phyloP scores from a whole-genome alignment of 2,329 filamentous ascomycete genomes.

The Aspergillus novoparasiticus region DNA sequence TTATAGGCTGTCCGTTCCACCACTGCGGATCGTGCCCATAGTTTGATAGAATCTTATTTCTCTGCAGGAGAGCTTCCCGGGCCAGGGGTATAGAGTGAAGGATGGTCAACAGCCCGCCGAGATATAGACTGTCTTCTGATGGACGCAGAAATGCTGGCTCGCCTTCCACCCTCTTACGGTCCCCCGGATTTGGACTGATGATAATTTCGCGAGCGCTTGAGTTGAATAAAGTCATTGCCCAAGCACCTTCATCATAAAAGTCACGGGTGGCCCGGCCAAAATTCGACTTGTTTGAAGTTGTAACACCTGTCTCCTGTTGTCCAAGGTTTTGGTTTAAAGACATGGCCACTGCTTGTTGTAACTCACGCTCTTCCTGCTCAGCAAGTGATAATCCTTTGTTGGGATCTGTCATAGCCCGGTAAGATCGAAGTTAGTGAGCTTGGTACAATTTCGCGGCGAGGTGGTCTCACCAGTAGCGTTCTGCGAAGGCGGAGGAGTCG shows the following conservation, averaged over 20 bases:
- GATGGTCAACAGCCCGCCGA: conserved; percentile 63
- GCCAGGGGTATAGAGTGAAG: conserved; percentile 63
- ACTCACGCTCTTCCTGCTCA: conserved; percentile 47
- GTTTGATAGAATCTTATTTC: conserved; percentile 46
- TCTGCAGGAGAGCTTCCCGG: conserved; percentile 58
- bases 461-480: conserved; percentile 33
- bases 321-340: conserved; percentile 46
- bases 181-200: conserved; percentile 55
- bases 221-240: conserved; percentile 58
- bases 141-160: conserved; percentile 63
- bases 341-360: conserved; percentile 51
- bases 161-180: conserved; percentile 50
- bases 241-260: conserved; percentile 56
- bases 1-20: conserved; percentile 62
- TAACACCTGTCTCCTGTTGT: conserved; percentile 60
- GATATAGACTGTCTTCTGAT: conserved; percentile 53
- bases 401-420: conserved; percentile 21
- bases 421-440: conserved; percentile 20
- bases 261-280: conserved; percentile 60
- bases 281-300: conserved; percentile 41
- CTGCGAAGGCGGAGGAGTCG: conserved; percentile 29
- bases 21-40: conserved; percentile 62
- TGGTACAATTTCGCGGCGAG: not conserved
- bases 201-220: conserved; percentile 55
- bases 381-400: conserved; percentile 41